A percentile compares a stretch with the other conserved stretches of the same genome.
Conservation (phyloP, 805 yeast species). For the Kurtzmaniella cleridarum region DNA sequence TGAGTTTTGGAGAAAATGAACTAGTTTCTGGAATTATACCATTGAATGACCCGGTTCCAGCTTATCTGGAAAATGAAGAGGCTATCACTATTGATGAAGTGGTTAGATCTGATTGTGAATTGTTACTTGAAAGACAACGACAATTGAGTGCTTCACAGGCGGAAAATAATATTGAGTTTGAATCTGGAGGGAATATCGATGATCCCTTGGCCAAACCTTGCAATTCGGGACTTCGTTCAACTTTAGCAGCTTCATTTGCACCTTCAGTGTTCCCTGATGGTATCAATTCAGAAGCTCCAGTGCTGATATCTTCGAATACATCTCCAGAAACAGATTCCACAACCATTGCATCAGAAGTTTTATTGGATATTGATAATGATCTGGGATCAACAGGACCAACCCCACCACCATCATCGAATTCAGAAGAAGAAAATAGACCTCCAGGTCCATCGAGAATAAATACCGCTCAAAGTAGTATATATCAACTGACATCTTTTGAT, state of each 20-base stretch:
- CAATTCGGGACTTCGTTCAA: conserved; percentile 19
- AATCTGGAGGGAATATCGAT: conserved; percentile 4
- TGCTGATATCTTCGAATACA: no score
- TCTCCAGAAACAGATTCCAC: no score
- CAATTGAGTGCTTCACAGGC: conserved; percentile 1
- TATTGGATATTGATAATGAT: neutral
- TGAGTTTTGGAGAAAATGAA: conserved; percentile 34
- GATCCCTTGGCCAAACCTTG: conserved; percentile 8
- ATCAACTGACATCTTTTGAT: conserved; percentile 5
- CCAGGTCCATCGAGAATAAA: neutral
- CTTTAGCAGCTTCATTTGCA: conserved; percentile 30
- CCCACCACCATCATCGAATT: conserved; percentile 1
- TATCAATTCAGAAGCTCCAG: no score
- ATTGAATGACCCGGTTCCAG: conserved; percentile 28
- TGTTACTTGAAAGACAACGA: no score
- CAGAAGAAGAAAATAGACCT: no score
- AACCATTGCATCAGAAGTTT: neutral
- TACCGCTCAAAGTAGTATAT: conserved; percentile 9
- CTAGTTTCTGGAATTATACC: conserved; percentile 30
- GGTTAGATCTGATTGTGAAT: conserved; percentile 9
- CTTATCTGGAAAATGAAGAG: conserved; percentile 13
- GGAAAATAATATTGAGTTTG: neutral
- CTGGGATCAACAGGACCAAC: neutral
- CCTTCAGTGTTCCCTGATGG: conserved; percentile 8
- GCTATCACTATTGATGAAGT: conserved; percentile 23